Base-by-base conservation (phyloP, 1,139 yeast species). In the Geotrichum reessii region DNA sequence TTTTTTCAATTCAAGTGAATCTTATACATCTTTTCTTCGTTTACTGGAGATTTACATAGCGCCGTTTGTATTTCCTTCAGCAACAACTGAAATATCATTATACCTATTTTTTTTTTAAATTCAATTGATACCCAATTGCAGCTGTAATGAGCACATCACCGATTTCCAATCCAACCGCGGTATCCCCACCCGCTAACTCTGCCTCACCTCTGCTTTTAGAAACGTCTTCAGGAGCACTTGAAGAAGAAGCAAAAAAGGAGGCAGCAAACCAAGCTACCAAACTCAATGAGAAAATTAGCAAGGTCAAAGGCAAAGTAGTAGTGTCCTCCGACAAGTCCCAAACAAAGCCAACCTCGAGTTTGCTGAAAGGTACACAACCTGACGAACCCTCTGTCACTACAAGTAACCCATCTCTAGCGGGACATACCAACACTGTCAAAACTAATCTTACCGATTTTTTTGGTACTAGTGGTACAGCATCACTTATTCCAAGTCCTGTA, bases 251-350 rank as follows among this genome's bases (percentile, higher is more conserved):
- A 33, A 57, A 60, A 22, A 59, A 56, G 11, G 62, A 60, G 14
- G 58, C 60, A 9, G 55, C 51, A 19, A 37, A 40, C 6, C 55
- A 28, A 19, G 59, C 59, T 2, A 57, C 53, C 44, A 60, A 60
- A 50, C 56, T 60, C 14, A 60, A 53, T 17, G 62, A 57, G 24
- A 55, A 55, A 33, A 60, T 60, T 31, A n/a, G 56, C 21, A 60
- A 60, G 37, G 62, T 60, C 8, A 57, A 57, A 33, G 62, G 62
- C 21, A 60, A 50, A 14, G 62, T 60, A 7, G 59, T 60, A 11
- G 59, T 60, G 7, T 51, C 58, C 3, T 46, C 57, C 21, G 28
- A 46, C 17, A 40, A 19, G n/a, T 17, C 44, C 21, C 37, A 37
- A 40, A 17, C 42, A 14, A 56, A 58, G 25, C 56, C 57, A 19